A percentile compares a stretch with the other conserved stretches of the same genome.
These are phyloP conservation scores for Venturia nashicola DNA, from an alignment of 2,329 filamentous ascomycete species.

Conservation along the genomic window DNA sequence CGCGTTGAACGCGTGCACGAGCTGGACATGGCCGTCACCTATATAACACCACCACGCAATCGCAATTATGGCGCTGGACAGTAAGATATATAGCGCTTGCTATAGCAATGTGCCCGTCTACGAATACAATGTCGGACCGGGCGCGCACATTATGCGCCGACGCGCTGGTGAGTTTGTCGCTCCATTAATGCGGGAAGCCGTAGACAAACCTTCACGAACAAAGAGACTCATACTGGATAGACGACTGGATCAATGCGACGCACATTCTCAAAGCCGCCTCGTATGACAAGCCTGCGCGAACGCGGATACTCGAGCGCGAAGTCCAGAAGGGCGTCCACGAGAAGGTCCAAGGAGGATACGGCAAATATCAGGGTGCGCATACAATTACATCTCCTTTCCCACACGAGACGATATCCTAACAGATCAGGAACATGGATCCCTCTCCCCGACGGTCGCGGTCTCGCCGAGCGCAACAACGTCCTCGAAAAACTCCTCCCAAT, in stretches of 20 bases:
- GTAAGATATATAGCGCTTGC: slow-evolving; percentile 43
- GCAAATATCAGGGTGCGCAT: slow-evolving; percentile 80
- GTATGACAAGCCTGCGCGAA: slow-evolving; percentile 92
- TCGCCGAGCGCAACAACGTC: slow-evolving; percentile 79
- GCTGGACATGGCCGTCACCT: neutral
- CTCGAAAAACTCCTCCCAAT: slow-evolving; percentile 74
- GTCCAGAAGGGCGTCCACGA: slow-evolving; percentile 95
- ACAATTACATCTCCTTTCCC: neutral
- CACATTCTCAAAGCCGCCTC: slow-evolving; percentile 95
- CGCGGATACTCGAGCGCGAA: slow-evolving; percentile 87
- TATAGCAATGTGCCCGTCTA: slow-evolving; percentile 76
- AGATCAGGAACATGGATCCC: slow-evolving; percentile 88
- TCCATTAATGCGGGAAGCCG: neutral
- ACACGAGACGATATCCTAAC: neutral
- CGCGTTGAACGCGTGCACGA: neutral
- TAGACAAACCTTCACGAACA: neutral
- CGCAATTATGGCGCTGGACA: slow-evolving; percentile 3
- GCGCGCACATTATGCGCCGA: slow-evolving; percentile 91
- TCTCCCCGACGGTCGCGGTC: slow-evolving; percentile 62
- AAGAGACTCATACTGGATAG: slow-evolving; percentile 21
- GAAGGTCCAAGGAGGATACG: slow-evolving; percentile 96
- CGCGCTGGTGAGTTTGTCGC: slow-evolving; percentile 34
- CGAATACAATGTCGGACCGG: slow-evolving; percentile 71
- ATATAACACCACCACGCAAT: neutral
- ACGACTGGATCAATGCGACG: slow-evolving; percentile 99